These are phyloP conservation scores for Agrocybe pediades DNA, from an alignment of 768 basidiomycete species.

Conservation along the genomic window DNA sequence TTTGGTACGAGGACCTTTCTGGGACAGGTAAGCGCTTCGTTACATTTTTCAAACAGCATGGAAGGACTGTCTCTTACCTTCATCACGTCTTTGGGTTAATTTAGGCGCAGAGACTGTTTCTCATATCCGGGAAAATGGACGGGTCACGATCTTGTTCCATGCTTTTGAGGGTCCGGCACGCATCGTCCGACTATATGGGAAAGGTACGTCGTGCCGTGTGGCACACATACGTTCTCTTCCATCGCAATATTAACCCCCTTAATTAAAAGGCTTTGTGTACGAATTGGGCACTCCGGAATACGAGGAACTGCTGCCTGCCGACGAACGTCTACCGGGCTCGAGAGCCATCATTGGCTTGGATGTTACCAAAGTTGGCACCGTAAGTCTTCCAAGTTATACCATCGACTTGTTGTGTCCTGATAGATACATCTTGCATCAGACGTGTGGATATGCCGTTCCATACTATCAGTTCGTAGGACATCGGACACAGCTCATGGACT, in stretches of 20 bases:
- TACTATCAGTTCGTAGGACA: constrained; percentile 58
- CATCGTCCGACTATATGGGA: constrained; percentile 60
- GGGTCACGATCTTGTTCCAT: constrained; percentile 62
- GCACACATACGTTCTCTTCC: background rate
- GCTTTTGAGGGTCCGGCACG: constrained; percentile 63
- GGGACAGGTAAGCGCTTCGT: constrained; percentile 53
- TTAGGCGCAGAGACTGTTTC: constrained; percentile 44
- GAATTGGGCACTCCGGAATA: constrained; percentile 69
- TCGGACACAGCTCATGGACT: constrained; percentile 52
- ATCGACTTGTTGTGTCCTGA: background rate
- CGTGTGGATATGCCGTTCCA: constrained; percentile 68
- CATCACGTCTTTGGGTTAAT: background rate
- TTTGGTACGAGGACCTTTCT: constrained; percentile 78
- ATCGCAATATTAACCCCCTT: background rate
- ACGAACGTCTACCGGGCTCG: constrained; percentile 53
- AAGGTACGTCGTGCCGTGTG: constrained; percentile 36
- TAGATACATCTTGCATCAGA: constrained; percentile 34
- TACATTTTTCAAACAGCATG: background rate
- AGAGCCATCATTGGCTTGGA: constrained; percentile 63
- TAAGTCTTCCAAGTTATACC: constrained; percentile 26
- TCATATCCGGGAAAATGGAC: constrained; percentile 60
- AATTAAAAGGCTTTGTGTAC: constrained; percentile 49
- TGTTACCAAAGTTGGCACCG: constrained; percentile 56
- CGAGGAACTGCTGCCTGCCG: constrained; percentile 47
- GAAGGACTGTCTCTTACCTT: background rate